A percentile compares a stretch with the other conserved stretches of the same genome.
Evolutionary conservation across 164 flowering plant genomes (phyloP).

Genomic region (Nymphaea colorata): DNA sequence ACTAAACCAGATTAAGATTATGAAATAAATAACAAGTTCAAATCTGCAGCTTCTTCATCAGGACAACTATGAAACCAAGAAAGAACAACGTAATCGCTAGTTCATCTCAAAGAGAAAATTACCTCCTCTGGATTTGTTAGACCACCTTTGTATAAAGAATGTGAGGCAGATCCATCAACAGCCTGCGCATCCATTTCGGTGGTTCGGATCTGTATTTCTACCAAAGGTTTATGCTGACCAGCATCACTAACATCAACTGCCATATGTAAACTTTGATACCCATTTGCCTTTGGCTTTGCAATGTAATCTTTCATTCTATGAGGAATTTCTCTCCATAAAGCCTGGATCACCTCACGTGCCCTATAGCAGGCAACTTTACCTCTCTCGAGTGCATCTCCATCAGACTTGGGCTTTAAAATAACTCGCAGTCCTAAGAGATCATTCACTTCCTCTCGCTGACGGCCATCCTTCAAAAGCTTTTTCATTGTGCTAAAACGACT

Average conservation of each 20-base stretch:
- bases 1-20: neutral
- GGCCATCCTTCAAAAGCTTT: constrained; percentile 78
- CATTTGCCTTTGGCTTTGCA: constrained; percentile 75
- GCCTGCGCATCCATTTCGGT: constrained; percentile 75
- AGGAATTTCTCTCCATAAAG: constrained; percentile 76
- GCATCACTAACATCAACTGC: constrained; percentile 71
- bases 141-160: constrained; percentile 81
- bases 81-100: neutral
- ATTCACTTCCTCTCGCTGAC: constrained; percentile 68
- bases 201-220: constrained; percentile 90
- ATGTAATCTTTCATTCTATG: constrained; percentile 72
- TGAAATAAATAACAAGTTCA: too few relatives aligned
- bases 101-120: neutral
- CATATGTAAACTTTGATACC: constrained; percentile 84
- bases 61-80: neutral
- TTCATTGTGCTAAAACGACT: constrained; percentile 94
- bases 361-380: constrained; percentile 82
- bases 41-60: too few relatives aligned
- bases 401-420: constrained; percentile 44
- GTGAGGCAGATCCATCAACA: constrained; percentile 71
- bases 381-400: constrained; percentile 14
- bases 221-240: constrained; percentile 40
- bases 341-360: constrained; percentile 44
- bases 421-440: constrained; percentile 74
- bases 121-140: constrained; percentile 90